Evolutionary conservation across 768 basidiomycete species (phyloP), one percentile per base, ranked within the genome.

Genomic region (Xerocomellus dryophilus): DNA sequence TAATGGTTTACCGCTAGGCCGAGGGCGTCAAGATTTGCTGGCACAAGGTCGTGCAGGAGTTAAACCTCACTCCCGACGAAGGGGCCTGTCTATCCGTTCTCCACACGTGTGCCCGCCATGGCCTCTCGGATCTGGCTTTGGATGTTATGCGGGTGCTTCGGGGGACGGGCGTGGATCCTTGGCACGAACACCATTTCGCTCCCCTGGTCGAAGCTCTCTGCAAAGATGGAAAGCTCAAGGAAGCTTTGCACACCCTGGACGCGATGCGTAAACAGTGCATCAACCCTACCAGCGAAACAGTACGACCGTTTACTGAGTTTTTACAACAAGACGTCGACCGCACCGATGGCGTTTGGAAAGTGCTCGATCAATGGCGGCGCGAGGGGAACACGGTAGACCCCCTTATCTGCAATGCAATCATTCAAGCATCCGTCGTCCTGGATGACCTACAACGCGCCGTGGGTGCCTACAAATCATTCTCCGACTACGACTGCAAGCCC

Each of bases 201-300:
- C 83, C 90, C 3, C 70, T 93, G 20, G 73, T 94, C 29, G 88
- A 93, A 64, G 84, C 90, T 0, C 84, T 87, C 61, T 82, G 81
- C 67, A 78, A 73, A 14, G 77, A 75, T 25, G 74, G 75, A 1
- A 75, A 81, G 40, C 61, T 90, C 40, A 77, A 81, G 47, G 82
- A 88, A 32, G 90, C 88, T 0, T 69, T 94, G 46, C 65, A 73
- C 32, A 74, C 80, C 15, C 71, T 93, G 32, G 66, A 76, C 18
- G 68, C 81, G 50, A 86, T 94, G 81, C 83, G 82, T 23, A 66
- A 72, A 45, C 72, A 75, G 50, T 74, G 76, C 35, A 74, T 88
- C 41, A 59, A 67, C 0, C 83, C 87, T 6, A 74, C 73, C 5
- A 56, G 69, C 25, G 75, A 75, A 46, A 88, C 88, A 0, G 72